A percentile compares a stretch with the other conserved stretches of the same genome.
Conservation (phyloP, 2,329 filamentous ascomycete genomes). For the Sclerotinia glacialis region DNA sequence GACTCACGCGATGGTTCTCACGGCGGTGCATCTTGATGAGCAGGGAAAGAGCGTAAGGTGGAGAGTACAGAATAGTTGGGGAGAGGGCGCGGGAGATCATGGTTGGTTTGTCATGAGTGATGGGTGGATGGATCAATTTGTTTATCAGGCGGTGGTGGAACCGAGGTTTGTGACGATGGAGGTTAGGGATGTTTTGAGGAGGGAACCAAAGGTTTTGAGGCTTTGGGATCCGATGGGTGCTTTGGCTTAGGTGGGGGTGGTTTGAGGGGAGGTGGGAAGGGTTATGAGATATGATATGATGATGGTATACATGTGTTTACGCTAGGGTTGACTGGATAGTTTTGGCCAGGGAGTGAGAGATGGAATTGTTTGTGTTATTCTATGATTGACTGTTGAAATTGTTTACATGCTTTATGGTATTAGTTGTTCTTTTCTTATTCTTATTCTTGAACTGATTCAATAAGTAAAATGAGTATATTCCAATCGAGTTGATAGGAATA, state of each 20-base stretch:
- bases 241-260: conserved; percentile 50
- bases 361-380: too few species aligned
- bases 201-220: conserved; percentile 68
- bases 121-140: conserved; percentile 74
- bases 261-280: neutral
- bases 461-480: too few species aligned
- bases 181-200: conserved; percentile 66
- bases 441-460: too few species aligned
- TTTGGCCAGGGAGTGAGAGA: too few species aligned
- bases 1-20: conserved; percentile 93
- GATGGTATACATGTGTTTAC: neutral
- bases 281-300: neutral
- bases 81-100: conserved; percentile 63
- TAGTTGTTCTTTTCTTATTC: too few species aligned
- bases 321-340: rapidly evolving
- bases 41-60: conserved; percentile 68
- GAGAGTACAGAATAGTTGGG: conserved; percentile 89
- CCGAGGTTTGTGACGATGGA: conserved; percentile 63
- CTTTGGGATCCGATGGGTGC: conserved; percentile 81
- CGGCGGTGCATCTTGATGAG: conserved; percentile 74
- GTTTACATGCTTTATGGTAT: too few species aligned
- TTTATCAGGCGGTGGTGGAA: conserved; percentile 84
- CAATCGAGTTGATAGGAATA: too few species aligned
- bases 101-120: conserved; percentile 92
- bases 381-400: too few species aligned